phyloP scores from a whole-genome alignment of 2,329 filamentous ascomycete species.

The Hymenoscyphus occultus region DNA sequence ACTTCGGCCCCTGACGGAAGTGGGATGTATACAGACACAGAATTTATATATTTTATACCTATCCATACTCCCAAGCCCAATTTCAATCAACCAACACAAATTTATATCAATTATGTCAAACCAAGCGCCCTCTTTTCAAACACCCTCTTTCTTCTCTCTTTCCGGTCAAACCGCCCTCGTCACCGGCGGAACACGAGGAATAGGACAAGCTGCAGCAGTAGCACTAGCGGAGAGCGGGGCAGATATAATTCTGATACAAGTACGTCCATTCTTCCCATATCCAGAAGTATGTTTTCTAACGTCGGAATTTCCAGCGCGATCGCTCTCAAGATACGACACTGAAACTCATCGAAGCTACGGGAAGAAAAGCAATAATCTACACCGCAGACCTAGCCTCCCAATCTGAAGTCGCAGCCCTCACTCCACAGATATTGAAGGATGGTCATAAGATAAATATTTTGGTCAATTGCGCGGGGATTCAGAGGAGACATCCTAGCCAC shows the following conservation, averaged over 20 bases:
- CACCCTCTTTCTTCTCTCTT: conserved; percentile 35
- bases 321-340: conserved; percentile 45
- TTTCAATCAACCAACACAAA: neutral
- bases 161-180: conserved; percentile 39
- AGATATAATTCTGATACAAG: conserved; percentile 41
- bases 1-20: conserved; percentile 15
- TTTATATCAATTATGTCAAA: neutral
- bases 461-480: conserved; percentile 46
- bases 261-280: conserved; percentile 19
- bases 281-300: neutral
- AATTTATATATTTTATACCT: neutral
- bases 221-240: conserved; percentile 41
- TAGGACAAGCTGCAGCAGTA: conserved; percentile 40
- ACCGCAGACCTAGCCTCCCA: conserved; percentile 64
- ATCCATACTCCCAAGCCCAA: neutral
- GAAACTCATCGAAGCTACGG: conserved; percentile 59
- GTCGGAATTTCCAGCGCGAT: conserved; percentile 27
- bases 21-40: neutral
- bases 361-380: conserved; percentile 65
- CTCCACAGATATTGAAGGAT: conserved; percentile 57
- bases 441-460: conserved; percentile 44
- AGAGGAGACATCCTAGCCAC: conserved; percentile 37
- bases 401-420: conserved; percentile 57
- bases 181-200: conserved; percentile 40
- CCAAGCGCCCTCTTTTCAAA: conserved; percentile 7